Evolutionary conservation across 495 filamentous ascomycete genomes (phyloP).

Genomic region (Penicillium herquei): DNA sequence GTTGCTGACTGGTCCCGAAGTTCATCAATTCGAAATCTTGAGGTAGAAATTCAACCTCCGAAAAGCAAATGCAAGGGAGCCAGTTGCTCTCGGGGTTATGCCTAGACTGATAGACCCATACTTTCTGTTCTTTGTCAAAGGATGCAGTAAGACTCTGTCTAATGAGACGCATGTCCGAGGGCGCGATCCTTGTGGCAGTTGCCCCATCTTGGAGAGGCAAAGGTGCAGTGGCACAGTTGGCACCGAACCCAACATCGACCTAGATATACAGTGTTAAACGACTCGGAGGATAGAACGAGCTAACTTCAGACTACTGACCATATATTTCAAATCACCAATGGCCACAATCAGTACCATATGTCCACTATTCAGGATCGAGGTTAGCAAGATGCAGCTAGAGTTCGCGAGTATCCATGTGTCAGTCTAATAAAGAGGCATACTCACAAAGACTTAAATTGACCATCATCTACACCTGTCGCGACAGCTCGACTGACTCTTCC

Average conservation of each 20-base stretch:
- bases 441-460: constrained; percentile 26
- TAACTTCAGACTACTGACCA: constrained; percentile 23
- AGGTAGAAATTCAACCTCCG: constrained; percentile 57
- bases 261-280: constrained; percentile 6
- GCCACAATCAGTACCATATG: constrained; percentile 71
- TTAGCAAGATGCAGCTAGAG: not conserved
- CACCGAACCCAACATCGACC: constrained; percentile 75
- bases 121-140: constrained; percentile 39
- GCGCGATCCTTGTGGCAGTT: constrained; percentile 40
- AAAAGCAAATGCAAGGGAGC: constrained; percentile 57
- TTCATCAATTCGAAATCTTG: constrained; percentile 64
- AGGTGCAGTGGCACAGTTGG: constrained; percentile 52
- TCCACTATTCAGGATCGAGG: constrained; percentile 12
- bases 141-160: constrained; percentile 44
- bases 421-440: not conserved
- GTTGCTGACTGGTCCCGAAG: constrained; percentile 40
- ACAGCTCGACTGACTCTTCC: constrained; percentile 37
- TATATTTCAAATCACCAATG: constrained; percentile 51
- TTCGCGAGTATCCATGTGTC: not conserved
- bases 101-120: constrained; percentile 62
- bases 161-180: constrained; percentile 49
- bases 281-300: not conserved
- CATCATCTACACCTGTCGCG: constrained; percentile 17
- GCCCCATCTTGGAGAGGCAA: constrained; percentile 47
- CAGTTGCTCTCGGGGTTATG: constrained; percentile 46